Evolutionary conservation across 2,329 filamentous ascomycete genomes (phyloP).

Genomic region (Neonectria hederae): DNA sequence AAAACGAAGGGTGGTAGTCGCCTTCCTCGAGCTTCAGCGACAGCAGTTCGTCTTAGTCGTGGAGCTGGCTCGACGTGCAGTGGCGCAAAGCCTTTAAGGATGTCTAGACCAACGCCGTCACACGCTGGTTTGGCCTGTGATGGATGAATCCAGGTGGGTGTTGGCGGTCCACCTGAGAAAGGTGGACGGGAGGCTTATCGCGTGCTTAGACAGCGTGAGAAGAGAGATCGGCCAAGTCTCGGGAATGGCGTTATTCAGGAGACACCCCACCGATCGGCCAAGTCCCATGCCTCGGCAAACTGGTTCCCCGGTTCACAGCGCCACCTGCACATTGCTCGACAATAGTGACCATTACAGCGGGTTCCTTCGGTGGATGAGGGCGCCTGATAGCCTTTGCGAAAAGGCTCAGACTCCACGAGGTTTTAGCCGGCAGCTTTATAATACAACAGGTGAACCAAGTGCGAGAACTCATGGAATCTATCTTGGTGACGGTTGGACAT

Average conservation of each 20-base stretch:
- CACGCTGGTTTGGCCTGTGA: background rate
- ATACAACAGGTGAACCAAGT: background rate
- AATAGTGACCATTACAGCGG: background rate
- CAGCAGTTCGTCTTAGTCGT: background rate
- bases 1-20: background rate
- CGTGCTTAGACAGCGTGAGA: background rate
- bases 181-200: background rate
- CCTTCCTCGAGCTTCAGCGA: background rate
- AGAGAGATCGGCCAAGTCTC: background rate
- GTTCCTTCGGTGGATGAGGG: background rate
- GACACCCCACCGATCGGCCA: constrained; percentile 9
- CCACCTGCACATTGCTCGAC: background rate
- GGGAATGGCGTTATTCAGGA: background rate
- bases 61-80: background rate
- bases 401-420: background rate
- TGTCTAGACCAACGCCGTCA: background rate
- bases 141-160: background rate
- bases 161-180: background rate
- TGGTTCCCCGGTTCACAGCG: background rate
- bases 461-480: background rate
- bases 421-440: background rate
- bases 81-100: constrained; percentile 14
- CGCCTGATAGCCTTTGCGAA: background rate
- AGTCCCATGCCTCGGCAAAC: constrained; percentile 20
- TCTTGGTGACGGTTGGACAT: background rate